Evolutionary conservation across 306 rosid species (phyloP), one percentile per base, ranked within the genome.

Genomic region (Echinosophora koreensis): DNA sequence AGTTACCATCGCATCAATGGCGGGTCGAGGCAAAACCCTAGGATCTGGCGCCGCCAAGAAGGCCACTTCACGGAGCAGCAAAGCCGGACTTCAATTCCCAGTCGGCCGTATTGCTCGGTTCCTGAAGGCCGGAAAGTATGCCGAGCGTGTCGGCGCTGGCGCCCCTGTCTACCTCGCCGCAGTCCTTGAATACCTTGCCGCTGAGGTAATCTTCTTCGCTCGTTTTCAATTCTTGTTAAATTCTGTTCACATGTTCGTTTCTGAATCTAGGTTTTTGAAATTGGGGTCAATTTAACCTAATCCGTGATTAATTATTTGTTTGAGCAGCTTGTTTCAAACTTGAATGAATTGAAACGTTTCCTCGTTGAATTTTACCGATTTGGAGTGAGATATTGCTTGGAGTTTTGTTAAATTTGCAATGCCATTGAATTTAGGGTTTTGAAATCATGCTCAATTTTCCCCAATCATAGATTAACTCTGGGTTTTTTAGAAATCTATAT

Each of bases 81-180:
- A 92, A 75, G 97, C 97, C 10, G 98, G 97, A 0, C 82, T 95
- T 41, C 98, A 95, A 69, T 95, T 95, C 39, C 98, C 97, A 0
- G 97, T 95, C 12, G 98, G 98, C 6, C 97, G 97, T 87, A 89
- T 95, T 3, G 97, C 98, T 0, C 90, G 97, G 15, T 92, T 90
- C 50, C 78, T 95, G 68, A 95, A 92, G 44, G 91, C 93, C 6
- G 97, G 97, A 0, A 95, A 95, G 78, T 95, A 95, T 34, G 98
- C 97, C 4, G 98, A 95, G 84, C 90, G 98, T 0, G 92, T 95
- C 0, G 97, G 98, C 7, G 93, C 97, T 38, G 97, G 97, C 1
- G 98, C 98, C 60, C 97, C 98, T 0, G 97, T 95, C 2, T 95
- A 92, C 39, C 98, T 95, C 2, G 96, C 99, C 0, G 97, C 99